Conservation (phyloP, 495 filamentous ascomycete genomes). For the Usnea hakonensis region DNA sequence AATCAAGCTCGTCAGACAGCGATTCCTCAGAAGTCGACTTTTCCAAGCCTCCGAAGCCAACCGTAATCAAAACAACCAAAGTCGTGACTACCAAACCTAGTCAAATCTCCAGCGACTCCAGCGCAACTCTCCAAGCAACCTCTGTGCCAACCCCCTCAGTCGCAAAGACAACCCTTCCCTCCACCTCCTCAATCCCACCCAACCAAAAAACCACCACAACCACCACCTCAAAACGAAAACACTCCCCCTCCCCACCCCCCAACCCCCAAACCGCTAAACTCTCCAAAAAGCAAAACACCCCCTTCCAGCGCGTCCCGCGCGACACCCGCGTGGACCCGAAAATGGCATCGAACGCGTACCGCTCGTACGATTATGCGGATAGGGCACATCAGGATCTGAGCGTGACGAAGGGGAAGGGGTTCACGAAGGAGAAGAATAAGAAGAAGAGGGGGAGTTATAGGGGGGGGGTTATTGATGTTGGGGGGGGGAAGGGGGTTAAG, state of each 20-base stretch:
- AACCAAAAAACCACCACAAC: slow-evolving; percentile 17
- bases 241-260: slow-evolving; percentile 36
- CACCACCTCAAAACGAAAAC: slow-evolving; percentile 37
- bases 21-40: slow-evolving; percentile 22
- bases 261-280: slow-evolving; percentile 31
- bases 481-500: slow-evolving; percentile 67
- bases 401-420: slow-evolving; percentile 88
- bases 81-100: slow-evolving; percentile 6
- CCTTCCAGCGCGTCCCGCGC: slow-evolving; percentile 25
- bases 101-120: slow-evolving; percentile 27
- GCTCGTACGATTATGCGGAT: slow-evolving; percentile 79
- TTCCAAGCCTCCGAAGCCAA: slow-evolving; percentile 11
- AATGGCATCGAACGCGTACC: slow-evolving; percentile 62
- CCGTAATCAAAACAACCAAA: slow-evolving; percentile 3
- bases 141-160: slow-evolving; percentile 26
- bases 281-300: slow-evolving; percentile 47
- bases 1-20: slow-evolving; percentile 21
- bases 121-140: slow-evolving; percentile 22
- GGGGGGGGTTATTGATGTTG: slow-evolving; percentile 73
- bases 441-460: slow-evolving; percentile 76
- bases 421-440: slow-evolving; percentile 99
- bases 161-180: slow-evolving; percentile 36
- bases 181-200: slow-evolving; percentile 24
- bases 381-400: slow-evolving; percentile 79
- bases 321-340: slow-evolving; percentile 42